Conservation (phyloP, 2,329 filamentous ascomycete species). For the Epichloe scottii region DNA sequence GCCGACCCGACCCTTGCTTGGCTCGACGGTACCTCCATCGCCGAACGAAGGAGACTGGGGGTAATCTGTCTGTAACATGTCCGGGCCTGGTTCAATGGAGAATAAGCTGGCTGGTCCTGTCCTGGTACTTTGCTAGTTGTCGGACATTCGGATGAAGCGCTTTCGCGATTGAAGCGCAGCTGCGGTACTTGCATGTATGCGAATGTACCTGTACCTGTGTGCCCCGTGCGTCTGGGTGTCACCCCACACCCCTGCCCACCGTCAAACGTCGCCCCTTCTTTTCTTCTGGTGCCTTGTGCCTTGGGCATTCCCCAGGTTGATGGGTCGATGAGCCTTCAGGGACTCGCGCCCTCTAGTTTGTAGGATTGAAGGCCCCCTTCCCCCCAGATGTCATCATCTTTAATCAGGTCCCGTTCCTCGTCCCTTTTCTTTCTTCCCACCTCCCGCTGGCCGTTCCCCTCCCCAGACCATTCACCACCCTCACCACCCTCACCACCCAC, state of each 20-base stretch:
- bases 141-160: too few relatives aligned
- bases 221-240: not conserved
- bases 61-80: not conserved
- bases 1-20: not conserved
- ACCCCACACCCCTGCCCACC: conserved; percentile 2
- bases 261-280: conserved; percentile 1
- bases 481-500: too few relatives aligned
- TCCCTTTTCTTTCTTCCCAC: not conserved
- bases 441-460: not conserved
- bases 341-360: not conserved
- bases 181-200: too few relatives aligned
- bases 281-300: not conserved
- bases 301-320: conserved; percentile 3
- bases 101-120: not conserved
- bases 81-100: not conserved
- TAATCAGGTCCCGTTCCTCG: conserved; percentile 1
- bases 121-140: too few relatives aligned
- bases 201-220: not conserved
- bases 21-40: not conserved
- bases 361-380: not conserved
- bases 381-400: not conserved
- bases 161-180: too few relatives aligned
- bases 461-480: not conserved
- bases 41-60: not conserved
- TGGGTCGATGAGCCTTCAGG: conserved; percentile 1